These are phyloP conservation scores for Lepiota brunneoincarnata DNA, from an alignment of 768 basidiomycete genomes.

Conservation along the genomic window DNA sequence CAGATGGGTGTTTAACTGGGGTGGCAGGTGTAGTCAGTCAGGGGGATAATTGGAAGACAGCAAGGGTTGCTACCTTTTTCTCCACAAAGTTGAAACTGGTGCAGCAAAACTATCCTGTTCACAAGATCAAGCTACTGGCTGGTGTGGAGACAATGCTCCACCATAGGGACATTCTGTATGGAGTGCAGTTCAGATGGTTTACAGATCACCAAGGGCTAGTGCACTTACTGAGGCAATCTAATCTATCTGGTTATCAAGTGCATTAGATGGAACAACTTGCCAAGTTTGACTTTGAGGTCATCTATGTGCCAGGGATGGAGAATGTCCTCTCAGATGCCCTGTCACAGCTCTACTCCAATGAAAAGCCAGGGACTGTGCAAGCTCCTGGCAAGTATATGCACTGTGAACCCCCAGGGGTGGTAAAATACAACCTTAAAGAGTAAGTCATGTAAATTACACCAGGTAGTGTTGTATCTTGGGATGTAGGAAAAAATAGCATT, in stretches of 20 bases:
- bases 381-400: constrained; percentile 19
- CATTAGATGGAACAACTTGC: constrained; percentile 37
- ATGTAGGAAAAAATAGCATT: too few relatives aligned
- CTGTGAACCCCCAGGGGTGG: too few relatives aligned
- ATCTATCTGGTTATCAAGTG: constrained; percentile 32
- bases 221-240: constrained; percentile 31
- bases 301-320: constrained; percentile 30
- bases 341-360: too few relatives aligned
- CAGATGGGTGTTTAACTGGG: constrained; percentile 25
- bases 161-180: too few relatives aligned
- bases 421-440: too few relatives aligned
- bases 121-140: constrained; percentile 35
- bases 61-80: constrained; percentile 26
- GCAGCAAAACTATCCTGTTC: constrained; percentile 36
- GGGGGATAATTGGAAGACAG: constrained; percentile 19
- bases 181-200: too few relatives aligned
- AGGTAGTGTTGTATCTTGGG: too few relatives aligned
- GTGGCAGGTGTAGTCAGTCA: constrained; percentile 21
- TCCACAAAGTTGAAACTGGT: constrained; percentile 32
- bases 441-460: too few relatives aligned
- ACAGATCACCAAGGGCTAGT: too few relatives aligned
- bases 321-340: too few relatives aligned
- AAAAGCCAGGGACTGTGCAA: too few relatives aligned
- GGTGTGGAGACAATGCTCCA: constrained; percentile 32
- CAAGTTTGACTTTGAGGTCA: constrained; percentile 35